phyloP scores from a whole-genome alignment of 1,139 yeast species.

The Kodamaea arcana region DNA sequence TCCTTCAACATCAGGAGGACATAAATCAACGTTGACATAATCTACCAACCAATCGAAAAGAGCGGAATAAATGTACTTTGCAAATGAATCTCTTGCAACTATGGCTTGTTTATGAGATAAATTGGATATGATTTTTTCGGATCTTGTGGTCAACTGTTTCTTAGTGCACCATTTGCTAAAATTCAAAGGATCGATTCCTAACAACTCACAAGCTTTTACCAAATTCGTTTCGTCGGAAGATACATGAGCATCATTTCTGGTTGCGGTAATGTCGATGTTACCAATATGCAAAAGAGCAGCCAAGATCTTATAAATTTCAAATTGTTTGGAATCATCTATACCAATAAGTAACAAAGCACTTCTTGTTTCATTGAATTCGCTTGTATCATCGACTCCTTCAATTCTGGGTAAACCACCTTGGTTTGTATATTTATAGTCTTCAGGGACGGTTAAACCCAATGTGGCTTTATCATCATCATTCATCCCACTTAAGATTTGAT shows the following conservation, averaged over 20 bases:
- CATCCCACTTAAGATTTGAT: conserved; percentile 83
- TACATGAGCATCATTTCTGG: conserved; percentile 79
- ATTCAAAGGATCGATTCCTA: conserved; percentile 69
- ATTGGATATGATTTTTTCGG: conserved; percentile 85
- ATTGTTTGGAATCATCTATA: conserved; percentile 55
- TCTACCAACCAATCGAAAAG: conserved; percentile 94
- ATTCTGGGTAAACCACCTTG: conserved; percentile 83
- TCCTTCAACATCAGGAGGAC: conserved; percentile 64
- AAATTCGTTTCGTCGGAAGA: conserved; percentile 85
- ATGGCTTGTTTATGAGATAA: conserved; percentile 80
- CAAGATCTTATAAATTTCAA: conserved; percentile 68
- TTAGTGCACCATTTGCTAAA: conserved; percentile 93
- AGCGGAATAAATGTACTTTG: conserved; percentile 89
- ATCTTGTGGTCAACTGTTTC: conserved; percentile 89
- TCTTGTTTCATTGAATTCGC: conserved; percentile 69
- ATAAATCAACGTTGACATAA: conserved; percentile 75
- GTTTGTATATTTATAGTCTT: conserved; percentile 76
- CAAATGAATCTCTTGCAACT: conserved; percentile 93
- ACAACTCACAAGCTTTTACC: conserved; percentile 75
- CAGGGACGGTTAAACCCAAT: conserved; percentile 60
- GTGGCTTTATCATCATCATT: conserved; percentile 52
- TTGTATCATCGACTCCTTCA: conserved; percentile 75
- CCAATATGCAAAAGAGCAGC: conserved; percentile 93
- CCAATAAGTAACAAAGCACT: conserved; percentile 82
- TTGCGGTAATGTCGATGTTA: conserved; percentile 82